phyloP scores from a whole-genome alignment of 768 basidiomycete species.

The Amanita subjunquillea region DNA sequence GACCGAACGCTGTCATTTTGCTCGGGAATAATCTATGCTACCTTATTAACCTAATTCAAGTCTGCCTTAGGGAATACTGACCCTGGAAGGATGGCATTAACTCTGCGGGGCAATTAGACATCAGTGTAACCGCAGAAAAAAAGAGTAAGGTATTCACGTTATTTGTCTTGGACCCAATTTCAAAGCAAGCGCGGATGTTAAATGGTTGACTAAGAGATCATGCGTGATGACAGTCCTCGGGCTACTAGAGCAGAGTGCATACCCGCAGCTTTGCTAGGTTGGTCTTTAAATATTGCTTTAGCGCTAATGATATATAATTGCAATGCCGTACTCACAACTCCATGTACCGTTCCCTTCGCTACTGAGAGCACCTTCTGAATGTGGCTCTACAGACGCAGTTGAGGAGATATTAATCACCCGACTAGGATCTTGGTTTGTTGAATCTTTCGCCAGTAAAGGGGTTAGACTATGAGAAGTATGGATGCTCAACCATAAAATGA shows the following conservation, averaged over 20 bases:
- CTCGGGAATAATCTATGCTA: conserved; percentile 60
- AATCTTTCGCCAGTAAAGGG: conserved; percentile 54
- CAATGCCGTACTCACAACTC: conserved; percentile 53
- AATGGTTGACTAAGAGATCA: conserved; percentile 51
- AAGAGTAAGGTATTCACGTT: conserved; percentile 39
- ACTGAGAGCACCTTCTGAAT: conserved; percentile 40
- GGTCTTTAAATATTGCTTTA: conserved; percentile 33
- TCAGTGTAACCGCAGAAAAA: conserved; percentile 3
- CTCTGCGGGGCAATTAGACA: conserved; percentile 27
- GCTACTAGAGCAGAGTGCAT: background rate
- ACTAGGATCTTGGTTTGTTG: conserved; percentile 53
- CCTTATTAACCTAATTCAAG: background rate
- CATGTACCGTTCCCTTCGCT: conserved; percentile 55
- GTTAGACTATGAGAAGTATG: conserved; percentile 28
- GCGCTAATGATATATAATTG: background rate
- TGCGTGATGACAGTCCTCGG: background rate
- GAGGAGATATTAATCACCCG: conserved; percentile 83
- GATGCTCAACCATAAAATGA: background rate
- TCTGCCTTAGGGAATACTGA: conserved; percentile 18
- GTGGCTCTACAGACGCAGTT: conserved; percentile 43
- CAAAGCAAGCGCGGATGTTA: conserved; percentile 61
- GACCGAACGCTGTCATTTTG: conserved; percentile 74
- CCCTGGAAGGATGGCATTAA: conserved; percentile 83
- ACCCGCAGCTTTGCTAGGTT: conserved; percentile 78
- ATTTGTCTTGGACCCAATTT: conserved; percentile 51